Percentiles rank a stretch among this genome's conserved stretches.
These are phyloP conservation scores for Schizophyllum amplum DNA, from an alignment of 1,284 basidiomycete species.

Conservation along the genomic window DNA sequence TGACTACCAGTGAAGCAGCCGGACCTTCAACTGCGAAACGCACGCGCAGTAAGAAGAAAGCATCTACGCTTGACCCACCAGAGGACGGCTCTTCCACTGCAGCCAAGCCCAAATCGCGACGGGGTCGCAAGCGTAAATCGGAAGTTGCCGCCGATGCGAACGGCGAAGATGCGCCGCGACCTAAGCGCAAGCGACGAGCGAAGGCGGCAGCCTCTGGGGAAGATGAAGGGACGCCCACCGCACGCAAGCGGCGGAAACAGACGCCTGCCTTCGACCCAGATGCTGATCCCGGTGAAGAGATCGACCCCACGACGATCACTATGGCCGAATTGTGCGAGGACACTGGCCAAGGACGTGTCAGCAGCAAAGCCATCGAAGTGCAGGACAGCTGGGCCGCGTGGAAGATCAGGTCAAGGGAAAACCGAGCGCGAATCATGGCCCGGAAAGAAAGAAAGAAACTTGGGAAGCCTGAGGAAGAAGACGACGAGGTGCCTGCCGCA, in stretches of 20 bases:
- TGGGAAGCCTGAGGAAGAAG: constrained; percentile 41
- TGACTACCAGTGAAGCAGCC: neutral
- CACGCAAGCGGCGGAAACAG: constrained; percentile 17
- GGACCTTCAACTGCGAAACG: neutral
- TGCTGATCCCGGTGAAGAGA: constrained; percentile 60
- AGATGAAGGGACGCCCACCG: constrained; percentile 10
- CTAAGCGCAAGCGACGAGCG: constrained; percentile 13
- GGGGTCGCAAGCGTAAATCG: constrained; percentile 8
- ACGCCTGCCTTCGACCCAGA: constrained; percentile 45
- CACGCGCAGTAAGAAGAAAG: neutral
- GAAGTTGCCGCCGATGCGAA: neutral
- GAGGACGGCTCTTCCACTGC: neutral
- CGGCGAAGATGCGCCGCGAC: neutral
- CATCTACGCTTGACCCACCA: neutral
- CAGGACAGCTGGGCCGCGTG: constrained; percentile 59
- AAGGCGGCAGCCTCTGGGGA: constrained; percentile 10
- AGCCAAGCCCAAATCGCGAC: constrained; percentile 4
- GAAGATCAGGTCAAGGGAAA: constrained; percentile 58
- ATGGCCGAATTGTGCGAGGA: constrained; percentile 72
- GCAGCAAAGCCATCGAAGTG: constrained; percentile 62
- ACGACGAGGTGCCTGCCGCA: constrained; percentile 29
- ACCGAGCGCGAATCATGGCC: constrained; percentile 48
- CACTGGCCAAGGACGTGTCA: constrained; percentile 64
- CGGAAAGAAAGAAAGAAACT: constrained; percentile 68
- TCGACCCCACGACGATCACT: constrained; percentile 70